phyloP scores from a whole-genome alignment of 148 eudicot species.

The Dysphania ambrosioides region DNA sequence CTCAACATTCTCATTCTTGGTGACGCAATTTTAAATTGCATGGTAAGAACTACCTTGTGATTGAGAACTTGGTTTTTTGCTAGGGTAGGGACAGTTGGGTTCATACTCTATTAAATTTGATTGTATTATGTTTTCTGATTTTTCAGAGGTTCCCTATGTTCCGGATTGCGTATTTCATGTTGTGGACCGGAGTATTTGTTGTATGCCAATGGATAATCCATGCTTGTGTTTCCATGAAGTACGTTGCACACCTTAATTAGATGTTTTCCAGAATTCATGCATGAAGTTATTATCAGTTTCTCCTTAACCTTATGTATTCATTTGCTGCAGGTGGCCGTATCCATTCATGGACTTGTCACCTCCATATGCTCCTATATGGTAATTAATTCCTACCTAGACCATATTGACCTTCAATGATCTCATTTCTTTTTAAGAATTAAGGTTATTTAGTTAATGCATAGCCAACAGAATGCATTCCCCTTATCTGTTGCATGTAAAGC shows the following conservation, averaged over 20 bases:
- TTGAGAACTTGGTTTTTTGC: too few relatives aligned
- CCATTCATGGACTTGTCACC: conserved; percentile 76
- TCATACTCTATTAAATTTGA: too few relatives aligned
- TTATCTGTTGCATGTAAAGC: not conserved
- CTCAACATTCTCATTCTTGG: conserved; percentile 39
- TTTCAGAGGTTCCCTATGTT: conserved; percentile 74
- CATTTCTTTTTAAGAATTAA: not conserved
- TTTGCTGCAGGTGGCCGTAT: conserved; percentile 81
- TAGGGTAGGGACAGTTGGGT: too few relatives aligned
- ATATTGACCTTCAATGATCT: not conserved
- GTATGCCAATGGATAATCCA: conserved; percentile 85
- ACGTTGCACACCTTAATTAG: conserved; percentile 16
- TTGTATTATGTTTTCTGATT: conserved; percentile 8
- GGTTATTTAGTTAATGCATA: not conserved
- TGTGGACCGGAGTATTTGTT: conserved; percentile 63
- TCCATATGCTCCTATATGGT: conserved; percentile 80
- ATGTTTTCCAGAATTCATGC: not conserved
- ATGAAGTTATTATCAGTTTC: not conserved
- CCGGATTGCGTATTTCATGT: conserved; percentile 63
- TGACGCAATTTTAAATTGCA: conserved; percentile 37
- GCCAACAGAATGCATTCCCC: not conserved
- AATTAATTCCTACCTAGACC: conserved; percentile 13
- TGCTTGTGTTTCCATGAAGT: conserved; percentile 55
- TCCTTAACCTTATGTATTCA: not conserved
- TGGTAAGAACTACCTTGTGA: conserved; percentile 30